Evolutionary conservation across 495 filamentous ascomycete species (phyloP).

Genomic region (Neohortaea acidophila): DNA sequence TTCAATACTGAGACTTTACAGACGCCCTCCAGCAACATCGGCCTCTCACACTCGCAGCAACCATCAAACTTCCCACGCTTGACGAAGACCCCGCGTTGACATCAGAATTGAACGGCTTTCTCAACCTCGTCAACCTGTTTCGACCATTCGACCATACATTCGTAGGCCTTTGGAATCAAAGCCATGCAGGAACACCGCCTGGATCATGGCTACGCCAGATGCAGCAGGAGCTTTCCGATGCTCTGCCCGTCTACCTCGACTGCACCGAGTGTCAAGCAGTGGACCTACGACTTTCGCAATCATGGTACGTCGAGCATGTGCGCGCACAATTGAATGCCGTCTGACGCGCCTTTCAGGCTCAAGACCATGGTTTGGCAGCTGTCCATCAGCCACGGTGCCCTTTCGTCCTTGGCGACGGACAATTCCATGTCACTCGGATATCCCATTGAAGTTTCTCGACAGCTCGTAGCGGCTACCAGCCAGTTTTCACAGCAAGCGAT

Average conservation of each 20-base stretch:
- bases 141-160: slow-evolving; percentile 58
- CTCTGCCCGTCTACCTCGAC: slow-evolving; percentile 46
- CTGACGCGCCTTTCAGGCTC: no score
- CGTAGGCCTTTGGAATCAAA: slow-evolving; percentile 59
- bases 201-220: slow-evolving; percentile 41
- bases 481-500: slow-evolving; percentile 49
- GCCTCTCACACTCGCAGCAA: slow-evolving; percentile 53
- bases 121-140: slow-evolving; percentile 52
- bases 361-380: slow-evolving; percentile 69
- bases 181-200: slow-evolving; percentile 39
- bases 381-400: slow-evolving; percentile 37
- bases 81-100: slow-evolving; percentile 32
- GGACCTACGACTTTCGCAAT: slow-evolving; percentile 57
- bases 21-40: slow-evolving; percentile 61
- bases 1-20: no score
- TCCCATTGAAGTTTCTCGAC: slow-evolving; percentile 54
- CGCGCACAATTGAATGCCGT: no score
- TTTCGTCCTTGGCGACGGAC: slow-evolving; percentile 37
- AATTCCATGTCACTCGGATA: slow-evolving; percentile 50
- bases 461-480: slow-evolving; percentile 48
- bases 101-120: slow-evolving; percentile 39
- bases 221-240: slow-evolving; percentile 50
- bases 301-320: no score
- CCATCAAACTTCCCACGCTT: slow-evolving; percentile 46
- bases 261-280: slow-evolving; percentile 51